Evolutionary conservation across 2,329 filamentous ascomycete species (phyloP).

Genomic region (Cladosporium halotolerans): DNA sequence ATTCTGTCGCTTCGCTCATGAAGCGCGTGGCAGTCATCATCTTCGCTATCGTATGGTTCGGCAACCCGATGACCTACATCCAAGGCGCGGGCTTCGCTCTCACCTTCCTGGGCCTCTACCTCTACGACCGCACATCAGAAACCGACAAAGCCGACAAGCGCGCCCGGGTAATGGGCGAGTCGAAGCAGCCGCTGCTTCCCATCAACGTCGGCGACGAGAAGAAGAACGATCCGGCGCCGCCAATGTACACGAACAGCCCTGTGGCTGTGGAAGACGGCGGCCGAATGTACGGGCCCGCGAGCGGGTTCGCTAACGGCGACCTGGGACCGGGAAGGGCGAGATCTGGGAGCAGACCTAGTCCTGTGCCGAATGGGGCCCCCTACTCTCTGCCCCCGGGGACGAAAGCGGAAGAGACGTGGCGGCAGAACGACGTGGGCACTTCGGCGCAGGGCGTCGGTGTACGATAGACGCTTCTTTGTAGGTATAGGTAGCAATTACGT

Average conservation of each 20-base stretch:
- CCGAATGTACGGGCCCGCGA: constrained; percentile 19
- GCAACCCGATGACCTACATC: constrained; percentile 73
- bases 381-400: constrained; percentile 64
- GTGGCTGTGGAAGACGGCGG: constrained; percentile 13
- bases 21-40: constrained; percentile 97
- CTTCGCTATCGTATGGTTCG: constrained; percentile 93
- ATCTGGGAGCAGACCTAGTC: constrained; percentile 5
- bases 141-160: constrained; percentile 81
- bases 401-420: constrained; percentile 82
- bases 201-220: constrained; percentile 39
- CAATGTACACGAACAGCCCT: constrained; percentile 18
- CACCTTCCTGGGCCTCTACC: constrained; percentile 86
- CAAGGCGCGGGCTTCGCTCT: constrained; percentile 81
- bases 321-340: constrained; percentile 14
- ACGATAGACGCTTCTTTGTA: constrained; percentile 3
- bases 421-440: constrained; percentile 35
- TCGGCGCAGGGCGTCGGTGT: constrained; percentile 12
- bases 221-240: constrained; percentile 21
- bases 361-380: constrained; percentile 3
- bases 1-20: constrained; percentile 90
- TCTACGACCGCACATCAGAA: constrained; percentile 90
- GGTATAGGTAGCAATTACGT: background rate
- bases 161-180: constrained; percentile 57
- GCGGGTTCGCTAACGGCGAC: constrained; percentile 27
- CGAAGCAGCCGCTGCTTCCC: constrained; percentile 60